Percentiles rank a stretch among this genome's conserved stretches.
These are phyloP conservation scores for Podaxis sp. DNA, from an alignment of 768 basidiomycete species.

Conservation along the genomic window DNA sequence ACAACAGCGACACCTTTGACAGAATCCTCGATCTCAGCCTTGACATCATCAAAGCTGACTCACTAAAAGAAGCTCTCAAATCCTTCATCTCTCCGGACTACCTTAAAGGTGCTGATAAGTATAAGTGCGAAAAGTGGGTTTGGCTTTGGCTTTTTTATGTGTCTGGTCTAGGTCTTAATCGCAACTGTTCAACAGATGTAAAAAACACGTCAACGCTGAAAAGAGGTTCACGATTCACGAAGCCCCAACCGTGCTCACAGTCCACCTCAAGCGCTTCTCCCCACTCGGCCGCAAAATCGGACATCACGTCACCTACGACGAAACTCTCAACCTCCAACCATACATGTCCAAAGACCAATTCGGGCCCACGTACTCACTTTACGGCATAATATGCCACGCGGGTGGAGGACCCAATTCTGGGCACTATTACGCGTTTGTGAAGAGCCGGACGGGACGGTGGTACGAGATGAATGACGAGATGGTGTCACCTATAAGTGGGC, in stretches of 20 bases:
- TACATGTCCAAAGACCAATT: constrained; percentile 83
- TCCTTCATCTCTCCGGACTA: constrained; percentile 83
- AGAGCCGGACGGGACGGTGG: constrained; percentile 70
- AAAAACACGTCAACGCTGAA: constrained; percentile 84
- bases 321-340: constrained; percentile 65
- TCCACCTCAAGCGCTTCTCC: constrained; percentile 95
- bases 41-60: constrained; percentile 69
- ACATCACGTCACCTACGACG: constrained; percentile 76
- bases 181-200: constrained; percentile 61
- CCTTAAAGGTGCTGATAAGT: constrained; percentile 90
- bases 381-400: constrained; percentile 91
- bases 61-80: constrained; percentile 69
- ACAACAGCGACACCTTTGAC: constrained; percentile 97
- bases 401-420: constrained; percentile 93
- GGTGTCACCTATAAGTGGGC: constrained; percentile 42
- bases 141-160: constrained; percentile 27
- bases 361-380: constrained; percentile 81
- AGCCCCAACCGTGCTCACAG: constrained; percentile 83
- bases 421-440: constrained; percentile 90
- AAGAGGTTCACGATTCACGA: constrained; percentile 89
- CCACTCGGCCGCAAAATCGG: constrained; percentile 87
- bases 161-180: not conserved
- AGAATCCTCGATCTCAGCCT: constrained; percentile 91
- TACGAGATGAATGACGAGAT: constrained; percentile 93
- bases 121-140: constrained; percentile 94